These are phyloP conservation scores for Penicillium riverlandense DNA, from an alignment of 495 filamentous ascomycete genomes.

Conservation along the genomic window DNA sequence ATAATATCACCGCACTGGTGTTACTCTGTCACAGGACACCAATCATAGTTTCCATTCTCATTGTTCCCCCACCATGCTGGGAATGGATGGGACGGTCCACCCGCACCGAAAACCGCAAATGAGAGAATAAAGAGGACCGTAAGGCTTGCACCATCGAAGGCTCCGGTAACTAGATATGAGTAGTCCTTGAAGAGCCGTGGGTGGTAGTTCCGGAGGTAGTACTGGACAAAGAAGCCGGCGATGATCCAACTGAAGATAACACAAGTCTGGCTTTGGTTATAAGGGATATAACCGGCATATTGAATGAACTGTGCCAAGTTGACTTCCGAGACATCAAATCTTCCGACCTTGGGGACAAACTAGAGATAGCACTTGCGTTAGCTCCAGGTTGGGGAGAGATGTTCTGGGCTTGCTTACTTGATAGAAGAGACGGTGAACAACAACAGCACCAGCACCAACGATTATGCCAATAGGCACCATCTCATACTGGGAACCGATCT, in stretches of 20 bases:
- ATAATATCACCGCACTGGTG: background rate
- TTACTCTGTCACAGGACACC: slow-evolving; percentile 2
- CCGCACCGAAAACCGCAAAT: slow-evolving; percentile 51
- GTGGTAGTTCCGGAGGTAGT: slow-evolving; percentile 41
- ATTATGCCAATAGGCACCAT: slow-evolving; percentile 42
- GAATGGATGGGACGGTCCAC: slow-evolving; percentile 20
- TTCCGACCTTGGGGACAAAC: slow-evolving; percentile 26
- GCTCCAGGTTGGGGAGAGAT: background rate
- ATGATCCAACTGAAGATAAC: slow-evolving; percentile 27
- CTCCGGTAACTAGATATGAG: slow-evolving; percentile 48
- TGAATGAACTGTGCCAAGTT: slow-evolving; percentile 37
- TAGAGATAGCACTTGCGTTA: background rate
- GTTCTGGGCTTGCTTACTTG: slow-evolving; percentile 15
- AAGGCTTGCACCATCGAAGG: slow-evolving; percentile 47
- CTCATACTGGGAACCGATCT: slow-evolving; percentile 16
- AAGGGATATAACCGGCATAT: slow-evolving; percentile 39
- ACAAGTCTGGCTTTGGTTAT: slow-evolving; percentile 36
- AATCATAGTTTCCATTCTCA: slow-evolving; percentile 16
- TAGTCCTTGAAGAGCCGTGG: slow-evolving; percentile 51
- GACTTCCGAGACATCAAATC: slow-evolving; percentile 21
- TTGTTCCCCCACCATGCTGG: slow-evolving; percentile 49
- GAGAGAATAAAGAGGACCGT: slow-evolving; percentile 48
- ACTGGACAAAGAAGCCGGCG: slow-evolving; percentile 42
- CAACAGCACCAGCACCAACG: slow-evolving; percentile 32
- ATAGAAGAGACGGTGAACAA: slow-evolving; percentile 33